Evolutionary conservation across 768 basidiomycete species (phyloP), one percentile per base, ranked within the genome.

Genomic region (Cystofilobasidium capitatum): DNA sequence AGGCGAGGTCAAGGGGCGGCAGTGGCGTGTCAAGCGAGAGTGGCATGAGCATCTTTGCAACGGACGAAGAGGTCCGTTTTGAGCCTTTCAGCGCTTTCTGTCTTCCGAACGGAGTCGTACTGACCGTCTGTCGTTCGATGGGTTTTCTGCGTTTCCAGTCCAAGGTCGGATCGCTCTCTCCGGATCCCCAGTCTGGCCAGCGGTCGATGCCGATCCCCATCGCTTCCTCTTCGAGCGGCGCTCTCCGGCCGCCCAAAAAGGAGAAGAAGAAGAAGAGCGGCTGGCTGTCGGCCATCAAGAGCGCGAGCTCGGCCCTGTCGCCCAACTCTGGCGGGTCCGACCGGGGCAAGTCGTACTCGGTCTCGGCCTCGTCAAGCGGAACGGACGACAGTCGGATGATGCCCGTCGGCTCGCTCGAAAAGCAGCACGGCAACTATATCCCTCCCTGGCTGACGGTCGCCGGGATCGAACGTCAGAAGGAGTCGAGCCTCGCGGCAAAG

Each of bases 221-320:
- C 51, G 26, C 51, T 10, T 5, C 9, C 14, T 33, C 51, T 6
- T 10, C 29, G 12, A 31, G 33, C 9, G 51, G 58, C 7, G 44
- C 24, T 16, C 36, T 49, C 42, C n/a, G 36, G 20, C 4, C 45
- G 17, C 12, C 16, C 49, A 54, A 57, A 20, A 63, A 63, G 37
- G 61, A 62, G 9, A 61, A 66, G 58, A 64, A 55, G 51, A 44
- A 31, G 40, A 59, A 60, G 44, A n/a, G 58, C 24, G 65, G 65
- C 20, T 68, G 66, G 66, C 61, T 68, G 6, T 68, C 62, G 61
- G 55, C 66, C 1, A 29, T 68, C 54, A 68, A 62, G 33, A 33
- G 47, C 31, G 66, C 66, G 16, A 26, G 59, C 24, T 24, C 59
- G 37, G 59, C 39, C 20, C 59, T 61, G 40, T 39, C 42, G 54